Percentiles rank a stretch among this genome's conserved stretches.
These are phyloP conservation scores for Penicillium macrosclerotiorum DNA, from an alignment of 495 filamentous ascomycete genomes.

Conservation along the genomic window DNA sequence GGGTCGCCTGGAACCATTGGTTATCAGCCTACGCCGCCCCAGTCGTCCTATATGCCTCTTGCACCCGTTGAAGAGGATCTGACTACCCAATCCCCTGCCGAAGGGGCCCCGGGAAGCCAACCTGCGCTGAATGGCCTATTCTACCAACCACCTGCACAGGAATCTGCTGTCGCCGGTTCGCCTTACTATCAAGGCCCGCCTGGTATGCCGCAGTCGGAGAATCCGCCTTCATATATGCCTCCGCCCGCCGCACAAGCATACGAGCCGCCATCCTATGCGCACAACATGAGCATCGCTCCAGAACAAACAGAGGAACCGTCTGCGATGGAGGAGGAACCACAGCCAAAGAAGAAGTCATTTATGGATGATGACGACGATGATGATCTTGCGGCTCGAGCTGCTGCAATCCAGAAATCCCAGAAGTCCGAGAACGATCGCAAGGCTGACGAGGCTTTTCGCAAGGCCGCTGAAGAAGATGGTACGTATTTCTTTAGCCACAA, in stretches of 20 bases:
- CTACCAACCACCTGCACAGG: slow-evolving; percentile 25
- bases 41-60: slow-evolving; percentile 48
- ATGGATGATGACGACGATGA: slow-evolving; percentile 69
- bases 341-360: slow-evolving; percentile 73
- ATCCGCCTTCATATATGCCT: slow-evolving; percentile 8
- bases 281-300: slow-evolving; percentile 21
- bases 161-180: slow-evolving; percentile 8
- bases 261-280: slow-evolving; percentile 36
- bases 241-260: slow-evolving; percentile 21
- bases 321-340: slow-evolving; percentile 50
- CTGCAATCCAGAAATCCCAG: slow-evolving; percentile 52
- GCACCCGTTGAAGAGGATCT: slow-evolving; percentile 45
- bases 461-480: slow-evolving; percentile 84
- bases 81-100: slow-evolving; percentile 28
- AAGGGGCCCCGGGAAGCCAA: slow-evolving; percentile 14
- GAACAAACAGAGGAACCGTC: slow-evolving; percentile 35
- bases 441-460: slow-evolving; percentile 75
- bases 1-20: slow-evolving; percentile 35
- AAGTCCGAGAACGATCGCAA: slow-evolving; percentile 52
- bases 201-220: slow-evolving; percentile 18
- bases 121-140: slow-evolving; percentile 26
- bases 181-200: slow-evolving; percentile 27
- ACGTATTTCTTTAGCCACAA: slow-evolving; percentile 13
- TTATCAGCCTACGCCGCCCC: slow-evolving; percentile 50
- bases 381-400: slow-evolving; percentile 50